Evolutionary conservation across 495 filamentous ascomycete genomes (phyloP), one percentile per base, ranked within the genome.

Genomic region (Poronia punctata): DNA sequence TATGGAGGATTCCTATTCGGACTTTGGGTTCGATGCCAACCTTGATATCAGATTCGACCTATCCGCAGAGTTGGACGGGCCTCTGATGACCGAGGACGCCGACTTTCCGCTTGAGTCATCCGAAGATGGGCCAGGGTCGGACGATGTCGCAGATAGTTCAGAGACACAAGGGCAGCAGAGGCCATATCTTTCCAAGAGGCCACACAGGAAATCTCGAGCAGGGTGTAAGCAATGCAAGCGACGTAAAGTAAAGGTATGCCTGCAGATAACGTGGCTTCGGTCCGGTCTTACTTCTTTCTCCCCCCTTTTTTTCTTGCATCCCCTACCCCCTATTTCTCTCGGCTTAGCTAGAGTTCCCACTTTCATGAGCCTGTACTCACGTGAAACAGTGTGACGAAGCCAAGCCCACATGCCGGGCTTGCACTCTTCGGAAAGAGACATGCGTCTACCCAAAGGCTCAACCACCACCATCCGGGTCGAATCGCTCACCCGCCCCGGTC

Each of bases 171-270:
- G 40, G 7, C 34, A 46, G 30, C 34, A 46, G 30, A 64, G 40
- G 33, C 61, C 60, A 0, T 72, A 66, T 32, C 57, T 70, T 31
- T 25, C 70, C 19, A 76, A 74, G 47, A 57, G 71, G 14, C 68
- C 72, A 19, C 72, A 74, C 41, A 68, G 58, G 39, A 76, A 76
- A 49, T 71, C 68, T 0, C 59, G 70, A 28, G 54, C 53, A n/a
- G 72, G 72, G n/a, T 65, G 61, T 29, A 46, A 49, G 14, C 61
- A 62, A 17, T 76, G 72, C 48, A 64, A 66, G 38, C 65, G 54
- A 43, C 67, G 67, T 49, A 74, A 73, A 52, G 54, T 66, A n/a
- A 57, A 57, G 53, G 46, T 56, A 35, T 55, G 58, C 37, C 65
- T 67, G n/a, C n/a, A n/a, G n/a, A n/a, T n/a, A n/a, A n/a, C n/a